These are phyloP conservation scores for Camillea tinctor DNA, from an alignment of 2,329 filamentous ascomycete genomes.

Conservation along the genomic window DNA sequence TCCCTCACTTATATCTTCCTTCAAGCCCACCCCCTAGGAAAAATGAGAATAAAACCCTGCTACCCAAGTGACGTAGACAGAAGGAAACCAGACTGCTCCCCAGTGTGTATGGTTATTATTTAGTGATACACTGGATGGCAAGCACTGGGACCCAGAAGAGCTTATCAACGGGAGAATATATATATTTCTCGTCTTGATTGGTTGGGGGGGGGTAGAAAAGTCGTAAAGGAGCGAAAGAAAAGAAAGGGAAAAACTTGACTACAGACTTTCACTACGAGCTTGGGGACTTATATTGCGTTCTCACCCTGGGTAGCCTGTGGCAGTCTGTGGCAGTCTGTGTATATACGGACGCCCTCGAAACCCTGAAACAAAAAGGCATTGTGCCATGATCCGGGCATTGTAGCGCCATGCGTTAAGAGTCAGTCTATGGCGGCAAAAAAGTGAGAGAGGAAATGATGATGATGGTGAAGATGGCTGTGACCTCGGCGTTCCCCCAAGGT, in stretches of 20 bases:
- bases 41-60: background rate
- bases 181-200: no score
- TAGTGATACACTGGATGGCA: background rate
- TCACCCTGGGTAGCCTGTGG: background rate
- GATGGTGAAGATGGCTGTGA: no score
- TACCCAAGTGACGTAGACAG: background rate
- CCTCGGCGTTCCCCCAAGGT: slow-evolving; percentile 1
- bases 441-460: background rate
- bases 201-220: no score
- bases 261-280: background rate
- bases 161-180: background rate
- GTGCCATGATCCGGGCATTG: background rate
- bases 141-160: background rate
- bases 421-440: background rate
- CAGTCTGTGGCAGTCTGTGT: no score
- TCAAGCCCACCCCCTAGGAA: background rate
- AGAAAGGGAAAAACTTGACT: background rate
- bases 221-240: background rate
- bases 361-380: background rate
- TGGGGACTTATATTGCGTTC: background rate
- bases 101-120: background rate
- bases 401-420: background rate
- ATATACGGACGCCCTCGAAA: background rate
- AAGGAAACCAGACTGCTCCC: background rate
- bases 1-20: background rate